Conservation (phyloP, 495 filamentous ascomycete species). For the Annulohypoxylon maeteangense region DNA sequence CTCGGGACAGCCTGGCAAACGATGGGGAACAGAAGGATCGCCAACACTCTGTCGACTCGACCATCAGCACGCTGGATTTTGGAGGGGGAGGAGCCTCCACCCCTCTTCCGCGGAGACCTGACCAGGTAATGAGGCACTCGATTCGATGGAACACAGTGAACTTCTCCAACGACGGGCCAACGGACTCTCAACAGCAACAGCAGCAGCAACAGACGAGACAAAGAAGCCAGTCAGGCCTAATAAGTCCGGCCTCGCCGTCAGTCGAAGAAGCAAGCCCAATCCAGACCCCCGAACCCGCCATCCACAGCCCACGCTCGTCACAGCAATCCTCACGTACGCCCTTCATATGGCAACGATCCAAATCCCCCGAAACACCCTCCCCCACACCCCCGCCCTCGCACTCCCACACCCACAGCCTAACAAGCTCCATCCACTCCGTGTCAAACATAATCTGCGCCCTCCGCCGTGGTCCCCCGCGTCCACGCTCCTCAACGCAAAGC, state of each 20-base stretch:
- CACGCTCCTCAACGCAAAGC: not conserved
- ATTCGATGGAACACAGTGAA: constrained; percentile 54
- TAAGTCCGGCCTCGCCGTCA: constrained; percentile 17
- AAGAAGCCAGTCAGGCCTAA: not conserved
- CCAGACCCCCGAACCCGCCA: constrained; percentile 5
- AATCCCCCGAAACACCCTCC: constrained; percentile 6
- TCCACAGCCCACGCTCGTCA: constrained; percentile 7
- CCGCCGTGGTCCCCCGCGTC: constrained; percentile 42
- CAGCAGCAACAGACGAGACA: not conserved
- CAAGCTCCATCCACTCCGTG: constrained; percentile 30
- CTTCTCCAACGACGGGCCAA: constrained; percentile 38
- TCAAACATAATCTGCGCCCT: constrained; percentile 41
- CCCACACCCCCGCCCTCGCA: constrained; percentile 11
- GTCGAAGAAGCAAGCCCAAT: constrained; percentile 11
- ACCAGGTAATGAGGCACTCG: constrained; percentile 29
- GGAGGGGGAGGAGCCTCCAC: constrained; percentile 11
- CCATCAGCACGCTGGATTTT: constrained; percentile 41
- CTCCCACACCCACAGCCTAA: constrained; percentile 1
- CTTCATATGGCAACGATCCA: constrained; percentile 21
- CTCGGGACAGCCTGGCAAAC: constrained; percentile 43
- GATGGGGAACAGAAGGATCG: constrained; percentile 34
- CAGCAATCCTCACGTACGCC: constrained; percentile 5
- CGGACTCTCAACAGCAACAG: not conserved
- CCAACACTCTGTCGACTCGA: constrained; percentile 46
- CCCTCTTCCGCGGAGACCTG: constrained; percentile 6